These are phyloP conservation scores for Fusarium incarnatum DNA, from an alignment of 2,329 filamentous ascomycete species.

Conservation along the genomic window DNA sequence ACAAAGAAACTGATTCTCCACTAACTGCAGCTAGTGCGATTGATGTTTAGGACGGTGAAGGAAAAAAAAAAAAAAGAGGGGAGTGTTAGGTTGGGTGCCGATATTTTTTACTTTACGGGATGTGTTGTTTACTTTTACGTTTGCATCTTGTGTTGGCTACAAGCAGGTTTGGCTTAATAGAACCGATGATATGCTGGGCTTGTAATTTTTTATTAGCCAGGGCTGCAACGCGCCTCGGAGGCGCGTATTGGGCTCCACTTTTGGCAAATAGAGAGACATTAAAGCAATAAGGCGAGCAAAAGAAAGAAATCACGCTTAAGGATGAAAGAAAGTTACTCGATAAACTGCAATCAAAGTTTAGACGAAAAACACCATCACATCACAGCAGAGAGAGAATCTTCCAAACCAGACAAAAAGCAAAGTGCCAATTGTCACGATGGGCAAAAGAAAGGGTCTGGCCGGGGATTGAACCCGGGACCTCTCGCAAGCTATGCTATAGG, in stretches of 20 bases:
- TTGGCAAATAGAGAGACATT: background rate
- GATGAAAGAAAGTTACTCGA: background rate
- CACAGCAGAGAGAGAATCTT: no score
- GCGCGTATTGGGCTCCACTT: constrained; percentile 1
- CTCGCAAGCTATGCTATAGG: constrained; percentile 52
- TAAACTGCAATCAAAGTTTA: no score
- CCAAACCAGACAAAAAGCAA: background rate
- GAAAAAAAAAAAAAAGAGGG: background rate
- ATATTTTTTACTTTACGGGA: background rate
- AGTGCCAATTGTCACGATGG: fast-evolving
- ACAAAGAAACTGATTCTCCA: background rate
- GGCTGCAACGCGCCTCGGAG: background rate
- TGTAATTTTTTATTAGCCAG: background rate
- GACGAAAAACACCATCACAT: background rate
- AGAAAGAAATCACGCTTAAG: background rate
- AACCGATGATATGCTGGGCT: constrained; percentile 19
- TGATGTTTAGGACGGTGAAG: background rate
- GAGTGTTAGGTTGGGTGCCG: background rate
- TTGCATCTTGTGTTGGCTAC: constrained; percentile 7
- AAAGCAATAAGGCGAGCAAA: background rate
- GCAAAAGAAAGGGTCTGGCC: constrained; percentile 52
- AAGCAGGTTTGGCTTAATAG: background rate
- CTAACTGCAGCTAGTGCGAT: background rate
- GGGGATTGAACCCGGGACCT: constrained; percentile 61
- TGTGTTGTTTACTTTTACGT: constrained; percentile 26